A percentile compares a stretch with the other conserved stretches of the same genome.
Evolutionary conservation across 305 asterid genomes (phyloP).

Genomic region (Solanum chacoense): DNA sequence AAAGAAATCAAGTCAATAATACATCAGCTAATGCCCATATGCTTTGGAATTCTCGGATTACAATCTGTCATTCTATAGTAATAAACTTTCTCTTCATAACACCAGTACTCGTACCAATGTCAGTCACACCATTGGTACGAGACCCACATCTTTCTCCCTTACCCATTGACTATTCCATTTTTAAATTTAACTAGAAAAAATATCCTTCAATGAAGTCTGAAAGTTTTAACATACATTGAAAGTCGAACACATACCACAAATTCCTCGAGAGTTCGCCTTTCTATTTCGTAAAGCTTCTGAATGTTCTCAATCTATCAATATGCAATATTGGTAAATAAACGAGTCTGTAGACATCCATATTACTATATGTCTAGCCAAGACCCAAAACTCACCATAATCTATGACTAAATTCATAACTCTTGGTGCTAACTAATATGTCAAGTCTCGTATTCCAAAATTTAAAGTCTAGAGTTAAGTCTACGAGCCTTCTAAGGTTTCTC

Average conservation of each 20-base stretch:
- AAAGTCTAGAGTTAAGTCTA: not conserved
- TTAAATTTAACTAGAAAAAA: no score
- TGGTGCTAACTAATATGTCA: not conserved
- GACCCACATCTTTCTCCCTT: not conserved
- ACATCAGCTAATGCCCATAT: not conserved
- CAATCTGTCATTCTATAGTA: not conserved
- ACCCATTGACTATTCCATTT: not conserved
- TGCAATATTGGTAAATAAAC: not conserved
- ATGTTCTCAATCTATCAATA: not conserved
- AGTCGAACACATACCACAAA: not conserved
- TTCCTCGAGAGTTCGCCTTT: no score
- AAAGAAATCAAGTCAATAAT: not conserved
- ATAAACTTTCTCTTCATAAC: no score
- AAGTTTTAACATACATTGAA: no score
- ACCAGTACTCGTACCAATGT: not conserved
- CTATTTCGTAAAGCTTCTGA: not conserved
- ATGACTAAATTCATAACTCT: not conserved
- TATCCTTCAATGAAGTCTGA: not conserved
- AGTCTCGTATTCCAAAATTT: not conserved
- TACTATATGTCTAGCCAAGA: not conserved
- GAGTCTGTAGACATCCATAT: not conserved
- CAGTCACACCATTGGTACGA: not conserved
- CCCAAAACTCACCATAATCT: not conserved
- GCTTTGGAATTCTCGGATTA: not conserved
- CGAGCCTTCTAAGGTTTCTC: not conserved